A percentile compares a stretch with the other conserved stretches of the same genome.
Conservation (phyloP, 345 rosid genomes). For the Rhodamnia argentea region DNA sequence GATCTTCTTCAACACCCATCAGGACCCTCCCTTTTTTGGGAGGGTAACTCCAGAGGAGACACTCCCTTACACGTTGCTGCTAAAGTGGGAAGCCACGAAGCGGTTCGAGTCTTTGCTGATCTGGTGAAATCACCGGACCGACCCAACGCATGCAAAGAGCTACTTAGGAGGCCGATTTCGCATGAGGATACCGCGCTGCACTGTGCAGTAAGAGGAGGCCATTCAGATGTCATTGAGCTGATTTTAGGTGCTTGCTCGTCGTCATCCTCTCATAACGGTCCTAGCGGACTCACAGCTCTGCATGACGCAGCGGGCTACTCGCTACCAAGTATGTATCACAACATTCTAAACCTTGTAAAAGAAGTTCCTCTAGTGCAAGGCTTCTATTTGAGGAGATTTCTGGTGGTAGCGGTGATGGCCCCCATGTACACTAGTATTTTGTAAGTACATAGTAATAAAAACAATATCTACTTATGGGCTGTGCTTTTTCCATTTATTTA, state of each 20-base stretch:
- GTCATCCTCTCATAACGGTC: not conserved
- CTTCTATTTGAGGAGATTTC: not conserved
- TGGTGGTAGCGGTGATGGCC: not conserved
- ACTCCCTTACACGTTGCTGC: not conserved
- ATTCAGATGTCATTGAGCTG: accelerated
- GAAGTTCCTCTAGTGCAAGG: not conserved
- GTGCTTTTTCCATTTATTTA: too few species aligned
- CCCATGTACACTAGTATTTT: too few species aligned
- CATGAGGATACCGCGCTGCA: too few species aligned
- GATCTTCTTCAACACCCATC: not conserved
- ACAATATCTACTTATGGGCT: too few species aligned
- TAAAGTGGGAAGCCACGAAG: not conserved
- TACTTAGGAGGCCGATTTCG: too few species aligned
- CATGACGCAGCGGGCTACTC: not conserved
- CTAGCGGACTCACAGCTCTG: not conserved
- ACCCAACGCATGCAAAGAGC: too few species aligned
- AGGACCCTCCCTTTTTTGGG: not conserved
- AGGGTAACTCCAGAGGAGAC: not conserved
- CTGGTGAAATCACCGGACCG: not conserved
- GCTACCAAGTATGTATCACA: not conserved
- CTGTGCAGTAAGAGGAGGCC: too few species aligned
- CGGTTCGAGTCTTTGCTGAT: not conserved
- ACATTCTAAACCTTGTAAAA: too few species aligned
- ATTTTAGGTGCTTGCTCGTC: not conserved
- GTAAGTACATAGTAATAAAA: too few species aligned